Evolutionary conservation across 257 asterid species (phyloP).

Genomic region (Gentiana straminea): DNA sequence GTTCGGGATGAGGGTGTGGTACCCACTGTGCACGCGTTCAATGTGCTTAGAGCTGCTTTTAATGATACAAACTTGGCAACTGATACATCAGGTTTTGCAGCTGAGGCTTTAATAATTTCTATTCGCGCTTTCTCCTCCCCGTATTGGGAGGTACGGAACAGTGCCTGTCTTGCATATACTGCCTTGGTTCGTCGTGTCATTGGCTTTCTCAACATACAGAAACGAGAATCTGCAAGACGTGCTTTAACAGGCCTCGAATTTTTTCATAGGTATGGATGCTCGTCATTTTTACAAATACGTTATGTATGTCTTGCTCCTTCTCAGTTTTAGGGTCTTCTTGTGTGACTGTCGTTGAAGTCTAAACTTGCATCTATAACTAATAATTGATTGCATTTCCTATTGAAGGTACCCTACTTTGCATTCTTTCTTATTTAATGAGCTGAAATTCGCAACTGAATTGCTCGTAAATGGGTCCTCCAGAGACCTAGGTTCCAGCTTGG

Average conservation of each 20-base stretch:
- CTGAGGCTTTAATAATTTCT: slow-evolving; percentile 71
- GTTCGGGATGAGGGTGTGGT: slow-evolving; percentile 91
- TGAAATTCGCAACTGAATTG: slow-evolving; percentile 68
- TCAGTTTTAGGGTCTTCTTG: too few relatives aligned
- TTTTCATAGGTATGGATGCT: slow-evolving; percentile 62
- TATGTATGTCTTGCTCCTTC: too few relatives aligned
- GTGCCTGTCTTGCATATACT: slow-evolving; percentile 96
- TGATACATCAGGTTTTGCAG: slow-evolving; percentile 88
- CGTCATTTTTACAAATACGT: too few relatives aligned
- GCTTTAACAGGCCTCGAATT: slow-evolving; percentile 88
- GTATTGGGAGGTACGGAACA: slow-evolving; percentile 93
- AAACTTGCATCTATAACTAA: background rate
- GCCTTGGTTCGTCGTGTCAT: slow-evolving; percentile 93
- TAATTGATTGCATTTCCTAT: slow-evolving; percentile 7
- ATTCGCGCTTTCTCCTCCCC: slow-evolving; percentile 87
- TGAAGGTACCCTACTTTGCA: slow-evolving; percentile 87
- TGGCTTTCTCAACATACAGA: slow-evolving; percentile 91
- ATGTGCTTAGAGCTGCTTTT: slow-evolving; percentile 80
- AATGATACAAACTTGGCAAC: slow-evolving; percentile 91
- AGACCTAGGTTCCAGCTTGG: slow-evolving; percentile 44
- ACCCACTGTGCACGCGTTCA: slow-evolving; percentile 91
- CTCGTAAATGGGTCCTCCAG: slow-evolving; percentile 47
- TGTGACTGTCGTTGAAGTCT: too few relatives aligned
- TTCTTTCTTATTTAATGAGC: slow-evolving; percentile 64
- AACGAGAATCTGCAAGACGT: slow-evolving; percentile 89